Evolutionary conservation across 2,329 filamentous ascomycete species (phyloP).

Genomic region (Nigrospora osmanthi): DNA sequence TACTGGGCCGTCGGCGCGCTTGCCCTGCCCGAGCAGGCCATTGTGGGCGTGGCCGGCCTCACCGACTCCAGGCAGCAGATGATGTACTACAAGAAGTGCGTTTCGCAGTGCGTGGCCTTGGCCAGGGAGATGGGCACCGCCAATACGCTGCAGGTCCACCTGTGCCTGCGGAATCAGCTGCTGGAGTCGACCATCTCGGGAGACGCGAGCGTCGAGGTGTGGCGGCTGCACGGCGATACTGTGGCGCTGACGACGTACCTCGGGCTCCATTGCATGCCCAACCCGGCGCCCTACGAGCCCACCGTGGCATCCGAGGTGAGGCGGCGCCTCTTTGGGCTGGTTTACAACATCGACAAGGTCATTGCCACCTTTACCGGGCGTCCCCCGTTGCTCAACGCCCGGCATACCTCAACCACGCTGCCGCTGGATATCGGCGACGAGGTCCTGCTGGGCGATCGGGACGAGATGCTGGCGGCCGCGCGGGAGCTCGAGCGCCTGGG

Average conservation of each 20-base stretch:
- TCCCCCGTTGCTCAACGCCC: slow-evolving; percentile 42
- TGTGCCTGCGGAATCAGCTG: slow-evolving; percentile 24
- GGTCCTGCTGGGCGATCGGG: slow-evolving; percentile 34
- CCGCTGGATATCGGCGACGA: slow-evolving; percentile 47
- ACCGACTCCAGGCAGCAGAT: slow-evolving; percentile 11
- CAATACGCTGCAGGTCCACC: slow-evolving; percentile 29
- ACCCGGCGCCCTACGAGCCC: slow-evolving; percentile 17
- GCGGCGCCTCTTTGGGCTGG: slow-evolving; percentile 22
- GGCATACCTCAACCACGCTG: slow-evolving; percentile 44
- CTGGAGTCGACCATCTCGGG: slow-evolving; percentile 29
- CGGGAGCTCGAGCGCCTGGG: not conserved
- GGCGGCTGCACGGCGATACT: slow-evolving; percentile 27
- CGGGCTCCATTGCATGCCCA: slow-evolving; percentile 21
- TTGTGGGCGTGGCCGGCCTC: not conserved
- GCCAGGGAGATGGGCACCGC: slow-evolving; percentile 5
- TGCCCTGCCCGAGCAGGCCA: not conserved
- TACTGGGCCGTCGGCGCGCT: slow-evolving; percentile 9
- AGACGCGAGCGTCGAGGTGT: slow-evolving; percentile 30
- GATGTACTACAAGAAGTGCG: slow-evolving; percentile 15
- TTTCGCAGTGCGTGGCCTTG: slow-evolving; percentile 26
- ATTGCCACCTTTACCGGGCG: slow-evolving; percentile 43
- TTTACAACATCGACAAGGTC: slow-evolving; percentile 41
- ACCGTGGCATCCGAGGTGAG: slow-evolving; percentile 27
- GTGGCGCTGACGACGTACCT: slow-evolving; percentile 27
- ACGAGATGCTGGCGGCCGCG: slow-evolving; percentile 28